phyloP scores from a whole-genome alignment of 208 protist species.

The Wallacemonas sp. region DNA sequence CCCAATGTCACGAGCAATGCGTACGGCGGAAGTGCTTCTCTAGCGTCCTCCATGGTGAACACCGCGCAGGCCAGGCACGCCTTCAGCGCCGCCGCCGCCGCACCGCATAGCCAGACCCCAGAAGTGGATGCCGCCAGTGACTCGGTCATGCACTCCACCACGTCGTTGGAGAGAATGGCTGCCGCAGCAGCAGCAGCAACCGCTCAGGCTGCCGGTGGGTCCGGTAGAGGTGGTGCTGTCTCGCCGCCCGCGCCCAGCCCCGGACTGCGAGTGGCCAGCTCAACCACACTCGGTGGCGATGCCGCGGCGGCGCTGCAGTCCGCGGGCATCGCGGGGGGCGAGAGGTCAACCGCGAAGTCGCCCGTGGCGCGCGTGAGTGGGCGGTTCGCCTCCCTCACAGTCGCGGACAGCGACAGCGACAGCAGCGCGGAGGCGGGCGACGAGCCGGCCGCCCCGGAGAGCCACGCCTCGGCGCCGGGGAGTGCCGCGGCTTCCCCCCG shows the following conservation, averaged over 20 bases:
- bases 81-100: background rate
- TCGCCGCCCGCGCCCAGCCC: background rate
- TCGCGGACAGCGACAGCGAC: slow-evolving; percentile 32
- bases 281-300: slow-evolving; percentile 16
- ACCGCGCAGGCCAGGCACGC: too few relatives aligned
- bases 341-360: background rate
- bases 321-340: background rate
- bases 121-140: background rate
- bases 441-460: background rate
- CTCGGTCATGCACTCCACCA: background rate
- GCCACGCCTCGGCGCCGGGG: background rate
- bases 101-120: background rate
- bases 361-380: slow-evolving; percentile 6
- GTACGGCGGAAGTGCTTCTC: background rate
- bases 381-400: slow-evolving; percentile 15
- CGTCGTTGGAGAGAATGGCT: background rate
- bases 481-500: background rate
- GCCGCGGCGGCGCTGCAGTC: slow-evolving; percentile 6
- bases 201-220: too few relatives aligned
- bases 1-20: background rate
- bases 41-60: background rate
- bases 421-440: slow-evolving; percentile 9
- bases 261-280: slow-evolving; percentile 14
- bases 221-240: background rate
- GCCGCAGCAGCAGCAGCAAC: slow-evolving; percentile 5